These are phyloP conservation scores for Ceratocystiopsis sp. DNA, from an alignment of 2,329 filamentous ascomycete species.

Conservation along the genomic window DNA sequence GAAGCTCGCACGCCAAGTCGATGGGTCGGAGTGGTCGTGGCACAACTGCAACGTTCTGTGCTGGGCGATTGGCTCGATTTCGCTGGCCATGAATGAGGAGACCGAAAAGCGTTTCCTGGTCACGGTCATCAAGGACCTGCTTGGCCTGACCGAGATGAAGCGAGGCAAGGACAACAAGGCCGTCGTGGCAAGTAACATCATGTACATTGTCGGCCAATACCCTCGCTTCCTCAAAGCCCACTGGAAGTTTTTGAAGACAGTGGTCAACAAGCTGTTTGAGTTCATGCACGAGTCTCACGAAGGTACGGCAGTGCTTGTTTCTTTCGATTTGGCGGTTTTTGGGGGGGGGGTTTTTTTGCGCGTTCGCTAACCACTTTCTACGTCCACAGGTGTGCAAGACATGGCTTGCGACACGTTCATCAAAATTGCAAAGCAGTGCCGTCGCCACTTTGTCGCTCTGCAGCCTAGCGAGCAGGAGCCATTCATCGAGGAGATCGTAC, in stretches of 20 bases:
- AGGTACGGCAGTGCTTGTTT: slow-evolving; percentile 28
- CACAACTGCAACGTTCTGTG: slow-evolving; percentile 98
- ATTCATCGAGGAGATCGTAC: slow-evolving; percentile 96
- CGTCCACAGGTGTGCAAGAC: slow-evolving; percentile 65
- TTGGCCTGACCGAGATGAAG: slow-evolving; percentile 97
- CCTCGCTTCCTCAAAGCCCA: slow-evolving; percentile 96
- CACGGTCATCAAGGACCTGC: slow-evolving; percentile 94
- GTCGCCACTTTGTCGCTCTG: slow-evolving; percentile 88
- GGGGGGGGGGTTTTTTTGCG: no score
- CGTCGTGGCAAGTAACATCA: slow-evolving; percentile 97
- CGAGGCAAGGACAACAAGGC: slow-evolving; percentile 99
- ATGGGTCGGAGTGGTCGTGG: slow-evolving; percentile 96
- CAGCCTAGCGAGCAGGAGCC: slow-evolving; percentile 89
- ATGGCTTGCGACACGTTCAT: slow-evolving; percentile 99
- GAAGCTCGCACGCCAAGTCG: slow-evolving; percentile 87
- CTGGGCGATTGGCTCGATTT: slow-evolving; percentile 98
- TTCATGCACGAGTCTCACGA: slow-evolving; percentile 99
- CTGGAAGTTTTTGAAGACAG: slow-evolving; percentile 99
- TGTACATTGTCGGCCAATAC: slow-evolving; percentile 99
- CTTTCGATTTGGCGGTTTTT: slow-evolving; percentile 15
- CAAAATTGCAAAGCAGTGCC: slow-evolving; percentile 97
- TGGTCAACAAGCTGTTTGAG: slow-evolving; percentile 98
- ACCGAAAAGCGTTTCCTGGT: slow-evolving; percentile 97
- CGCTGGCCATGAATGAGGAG: slow-evolving; percentile 97
- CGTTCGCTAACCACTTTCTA: neutral